Conservation (phyloP, 768 basidiomycete species). For the Naematelia aurantialba region DNA sequence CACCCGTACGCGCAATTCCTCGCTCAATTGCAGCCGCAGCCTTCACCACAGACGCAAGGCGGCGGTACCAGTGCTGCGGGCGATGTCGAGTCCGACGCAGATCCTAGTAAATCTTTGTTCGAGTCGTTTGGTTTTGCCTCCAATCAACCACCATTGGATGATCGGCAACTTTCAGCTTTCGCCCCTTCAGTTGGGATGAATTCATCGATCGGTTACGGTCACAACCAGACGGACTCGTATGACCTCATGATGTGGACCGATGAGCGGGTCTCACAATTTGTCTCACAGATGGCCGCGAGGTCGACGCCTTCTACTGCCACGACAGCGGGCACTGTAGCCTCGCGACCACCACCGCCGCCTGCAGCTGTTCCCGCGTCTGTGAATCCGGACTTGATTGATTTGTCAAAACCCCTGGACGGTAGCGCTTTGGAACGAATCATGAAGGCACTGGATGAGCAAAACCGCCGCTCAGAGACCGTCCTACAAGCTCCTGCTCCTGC, state of each 20-base stretch:
- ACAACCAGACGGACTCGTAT: background rate
- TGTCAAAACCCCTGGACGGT: slow-evolving; percentile 39
- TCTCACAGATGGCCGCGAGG: background rate
- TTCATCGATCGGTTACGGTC: background rate
- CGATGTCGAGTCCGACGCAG: background rate
- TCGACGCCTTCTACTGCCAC: background rate
- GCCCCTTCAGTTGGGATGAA: background rate
- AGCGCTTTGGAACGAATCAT: slow-evolving; percentile 34
- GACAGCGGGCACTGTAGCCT: slow-evolving; percentile 1
- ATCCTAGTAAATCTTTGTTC: background rate
- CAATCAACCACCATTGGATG: background rate
- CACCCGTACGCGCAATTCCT: background rate
- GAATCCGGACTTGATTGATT: slow-evolving; percentile 36
- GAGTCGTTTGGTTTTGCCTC: background rate
- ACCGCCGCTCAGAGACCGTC: background rate
- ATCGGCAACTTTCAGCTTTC: background rate
- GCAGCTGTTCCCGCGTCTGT: background rate
- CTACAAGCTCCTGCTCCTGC: background rate
- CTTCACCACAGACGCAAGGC: background rate
- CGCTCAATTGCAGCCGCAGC: slow-evolving; percentile 1
- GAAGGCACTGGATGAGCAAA: slow-evolving; percentile 26
- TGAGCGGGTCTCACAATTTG: background rate
- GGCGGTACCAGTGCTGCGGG: background rate
- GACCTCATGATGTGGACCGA: background rate
- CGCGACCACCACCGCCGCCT: background rate